These are phyloP conservation scores for Trichosporon coremiiforme DNA, from an alignment of 1,284 basidiomycete species.

Conservation along the genomic window DNA sequence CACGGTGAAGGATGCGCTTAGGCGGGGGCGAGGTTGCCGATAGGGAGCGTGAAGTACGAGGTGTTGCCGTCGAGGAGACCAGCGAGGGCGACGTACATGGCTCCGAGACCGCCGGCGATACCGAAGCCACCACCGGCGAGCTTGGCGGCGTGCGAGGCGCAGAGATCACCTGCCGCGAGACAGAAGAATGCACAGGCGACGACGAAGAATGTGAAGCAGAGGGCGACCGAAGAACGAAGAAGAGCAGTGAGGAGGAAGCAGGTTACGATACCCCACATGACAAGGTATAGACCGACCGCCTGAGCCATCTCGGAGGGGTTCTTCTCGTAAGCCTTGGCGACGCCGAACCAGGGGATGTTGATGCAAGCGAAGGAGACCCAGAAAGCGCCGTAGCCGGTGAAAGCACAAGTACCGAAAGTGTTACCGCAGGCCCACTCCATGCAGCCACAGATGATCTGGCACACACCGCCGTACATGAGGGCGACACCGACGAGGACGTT, in stretches of 20 bases:
- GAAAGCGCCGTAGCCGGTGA: conserved; percentile 76
- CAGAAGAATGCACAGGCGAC: conserved; percentile 63
- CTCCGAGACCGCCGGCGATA: conserved; percentile 48
- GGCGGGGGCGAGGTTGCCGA: conserved; percentile 41
- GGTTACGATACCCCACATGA: conserved; percentile 48
- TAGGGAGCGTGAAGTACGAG: conserved; percentile 53
- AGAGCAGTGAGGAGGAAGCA: conserved; percentile 21
- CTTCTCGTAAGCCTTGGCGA: conserved; percentile 57
- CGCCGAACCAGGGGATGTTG: conserved; percentile 56
- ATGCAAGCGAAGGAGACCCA: conserved; percentile 54
- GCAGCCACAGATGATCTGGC: conserved; percentile 64
- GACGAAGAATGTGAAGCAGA: conserved; percentile 66
- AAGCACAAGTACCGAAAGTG: conserved; percentile 67
- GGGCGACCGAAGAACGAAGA: conserved; percentile 25
- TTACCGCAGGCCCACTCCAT: conserved; percentile 71
- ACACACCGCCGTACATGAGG: conserved; percentile 72
- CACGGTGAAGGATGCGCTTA: background rate
- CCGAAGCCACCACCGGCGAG: conserved; percentile 77
- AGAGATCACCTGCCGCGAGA: conserved; percentile 51
- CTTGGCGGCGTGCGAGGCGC: conserved; percentile 38
- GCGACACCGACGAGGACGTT: conserved; percentile 85
- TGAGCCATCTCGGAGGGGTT: conserved; percentile 60
- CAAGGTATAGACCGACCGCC: conserved; percentile 58
- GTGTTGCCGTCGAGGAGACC: conserved; percentile 56
- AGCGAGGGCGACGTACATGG: conserved; percentile 58